Percentiles rank a stretch among this genome's conserved stretches.
Conservation (phyloP, 768 basidiomycete species). For the Amanita exitialis region DNA sequence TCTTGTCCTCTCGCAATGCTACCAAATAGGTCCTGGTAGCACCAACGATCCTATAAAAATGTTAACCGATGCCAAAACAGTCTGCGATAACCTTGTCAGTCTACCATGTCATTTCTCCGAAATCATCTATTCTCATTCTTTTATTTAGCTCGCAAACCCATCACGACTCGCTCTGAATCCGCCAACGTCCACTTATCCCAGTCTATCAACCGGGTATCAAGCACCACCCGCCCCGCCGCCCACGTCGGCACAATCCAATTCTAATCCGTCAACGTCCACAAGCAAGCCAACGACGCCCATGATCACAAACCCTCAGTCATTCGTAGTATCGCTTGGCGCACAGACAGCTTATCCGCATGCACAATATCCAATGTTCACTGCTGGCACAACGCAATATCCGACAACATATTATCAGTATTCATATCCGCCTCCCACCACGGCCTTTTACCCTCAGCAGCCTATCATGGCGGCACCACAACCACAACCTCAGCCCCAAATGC, state of each 20-base stretch:
- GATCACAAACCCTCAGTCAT: conserved; percentile 64
- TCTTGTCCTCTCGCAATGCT: conserved; percentile 71
- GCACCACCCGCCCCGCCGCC: conserved; percentile 19
- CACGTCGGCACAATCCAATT: conserved; percentile 15
- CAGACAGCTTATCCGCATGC: conserved; percentile 35
- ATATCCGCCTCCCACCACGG: conserved; percentile 13
- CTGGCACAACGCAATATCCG: conserved; percentile 37
- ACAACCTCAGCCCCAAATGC: conserved; percentile 1
- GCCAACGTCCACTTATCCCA: conserved; percentile 47
- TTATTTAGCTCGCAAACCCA: conserved; percentile 58
- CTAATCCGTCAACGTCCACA: conserved; percentile 20
- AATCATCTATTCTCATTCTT: conserved; percentile 8
- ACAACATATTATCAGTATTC: conserved; percentile 55
- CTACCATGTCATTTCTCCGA: neutral
- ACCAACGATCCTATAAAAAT: conserved; percentile 69
- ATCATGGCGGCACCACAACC: conserved; percentile 9
- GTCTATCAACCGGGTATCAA: conserved; percentile 33
- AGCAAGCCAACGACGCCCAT: conserved; percentile 32
- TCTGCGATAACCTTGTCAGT: conserved; percentile 67
- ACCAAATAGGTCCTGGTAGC: conserved; percentile 57
- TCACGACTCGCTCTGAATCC: conserved; percentile 57
- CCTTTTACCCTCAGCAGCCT: conserved; percentile 10
- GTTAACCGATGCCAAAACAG: conserved; percentile 67
- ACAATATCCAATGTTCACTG: conserved; percentile 32
- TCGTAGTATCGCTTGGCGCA: conserved; percentile 56